Base-by-base conservation (phyloP, 2,329 filamentous ascomycete species). In the Ambrosiella cleistominuta region DNA sequence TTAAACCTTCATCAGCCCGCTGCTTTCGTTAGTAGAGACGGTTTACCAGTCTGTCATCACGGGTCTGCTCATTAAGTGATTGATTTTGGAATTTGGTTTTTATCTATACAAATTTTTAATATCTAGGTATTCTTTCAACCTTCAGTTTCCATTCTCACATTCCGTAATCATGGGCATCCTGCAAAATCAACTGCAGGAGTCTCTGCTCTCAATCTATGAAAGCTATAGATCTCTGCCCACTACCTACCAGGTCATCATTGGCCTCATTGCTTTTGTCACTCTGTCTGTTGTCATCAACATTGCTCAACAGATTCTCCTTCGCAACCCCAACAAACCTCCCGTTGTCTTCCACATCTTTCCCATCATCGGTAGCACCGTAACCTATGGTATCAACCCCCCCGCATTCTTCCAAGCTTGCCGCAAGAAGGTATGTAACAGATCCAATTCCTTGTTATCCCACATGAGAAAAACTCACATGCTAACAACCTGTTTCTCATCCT, bases 381-480 rank as follows among this genome's bases (percentile, higher is more conserved):
- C 81, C 50, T 98, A 97, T 72, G 91, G 91, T 70, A 96, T 96
- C 71, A 88, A 97, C 67, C 91, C 91, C 13, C 90, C 88, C 66
- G 76, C 75, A 56, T 97, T 96, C 78, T 95, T 96, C 74, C 76
- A 65, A 79, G 82, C 76, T 68, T 79, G 79, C 71, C 82, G 82
- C 65, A 76, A 79, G 65, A 94, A 94, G 83, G 86, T 89, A 66
- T 62, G 72, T 69, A 19, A 11, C 19, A 19, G 13, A 9, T 35
- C 15, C 36, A 27, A 12, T 40, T 27, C 37, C 6, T 35, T 13
- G 38, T 13, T 17, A 6, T 15, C 37, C 19, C 42, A 8, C 8
- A 45, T 42, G 27, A 39, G 27, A 27, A 3, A 27, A 27, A 5
- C 27, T 39, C 36, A 53, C 19, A 52, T 44, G 19, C 54, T 61